Conservation (phyloP, 306 rosid species). For the Vachellia collinsii region DNA sequence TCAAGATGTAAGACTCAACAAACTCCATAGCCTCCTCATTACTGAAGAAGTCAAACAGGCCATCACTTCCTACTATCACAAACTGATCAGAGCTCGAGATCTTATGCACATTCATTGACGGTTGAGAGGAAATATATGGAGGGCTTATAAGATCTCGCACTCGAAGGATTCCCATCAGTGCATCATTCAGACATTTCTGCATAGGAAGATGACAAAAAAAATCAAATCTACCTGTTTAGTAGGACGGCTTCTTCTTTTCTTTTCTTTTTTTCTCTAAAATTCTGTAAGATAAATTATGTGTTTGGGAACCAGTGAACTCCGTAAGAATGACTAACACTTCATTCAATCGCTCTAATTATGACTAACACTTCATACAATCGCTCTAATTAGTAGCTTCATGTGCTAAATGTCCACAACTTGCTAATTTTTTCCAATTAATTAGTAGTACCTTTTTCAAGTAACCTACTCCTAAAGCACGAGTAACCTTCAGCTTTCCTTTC, state of each 20-base stretch:
- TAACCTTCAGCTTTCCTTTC: constrained; percentile 93
- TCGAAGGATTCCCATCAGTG: constrained; percentile 95
- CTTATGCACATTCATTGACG: constrained; percentile 78
- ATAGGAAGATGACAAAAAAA: constrained; percentile 21
- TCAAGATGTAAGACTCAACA: constrained; percentile 72
- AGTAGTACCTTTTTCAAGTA: constrained; percentile 86
- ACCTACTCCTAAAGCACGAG: constrained; percentile 98
- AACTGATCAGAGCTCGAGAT: constrained; percentile 80
- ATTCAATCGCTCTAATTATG: constrained; percentile 31
- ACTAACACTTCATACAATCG: constrained; percentile 37
- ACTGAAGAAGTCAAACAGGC: constrained; percentile 93
- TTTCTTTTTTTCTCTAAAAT: background rate
- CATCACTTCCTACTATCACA: constrained; percentile 91
- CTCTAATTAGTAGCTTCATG: constrained; percentile 23
- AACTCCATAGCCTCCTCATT: constrained; percentile 84
- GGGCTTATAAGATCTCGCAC: constrained; percentile 88
- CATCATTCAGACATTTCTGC: constrained; percentile 90
- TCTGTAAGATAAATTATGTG: background rate
- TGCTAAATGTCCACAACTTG: constrained; percentile 24
- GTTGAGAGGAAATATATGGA: constrained; percentile 86
- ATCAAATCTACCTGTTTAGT: constrained; percentile 1
- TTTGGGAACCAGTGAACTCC: constrained; percentile 21
- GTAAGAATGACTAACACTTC: constrained; percentile 29
- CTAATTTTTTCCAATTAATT: background rate
- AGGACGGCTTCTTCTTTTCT: background rate